Evolutionary conservation across 345 rosid species (phyloP), one percentile per base, ranked within the genome.

Genomic region (Ceriops tagal): DNA sequence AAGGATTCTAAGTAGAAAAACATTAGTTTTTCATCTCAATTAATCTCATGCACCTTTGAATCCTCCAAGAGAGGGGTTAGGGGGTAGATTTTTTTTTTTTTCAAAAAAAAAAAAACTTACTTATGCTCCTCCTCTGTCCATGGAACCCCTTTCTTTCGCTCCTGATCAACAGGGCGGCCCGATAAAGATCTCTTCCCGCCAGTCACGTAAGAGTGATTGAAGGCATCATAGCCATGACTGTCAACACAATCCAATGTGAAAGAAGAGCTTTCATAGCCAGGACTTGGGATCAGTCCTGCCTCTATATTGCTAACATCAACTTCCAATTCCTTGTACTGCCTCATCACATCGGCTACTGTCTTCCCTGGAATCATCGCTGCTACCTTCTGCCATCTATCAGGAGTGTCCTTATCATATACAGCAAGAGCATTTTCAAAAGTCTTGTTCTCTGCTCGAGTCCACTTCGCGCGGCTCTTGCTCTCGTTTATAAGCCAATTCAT

Each of bases 181-280:
- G 86, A 73, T 0, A 83, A 82, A 52, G 86, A 77, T 83, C 97
- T 84, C 87, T 86, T 93, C 16, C 88, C 96, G 21, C 84, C 85
- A 31, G 80, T 57, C 13, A 69, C 86, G 47, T 77, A 86, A 55
- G 84, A 68, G 16, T 81, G 89, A 66, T 80, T 85, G 49, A 80
- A 85, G 2, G 86, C 88, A 67, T 82, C 90, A 58, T 31, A 75
- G 63, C 78, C 77, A 64, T 82, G 74, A 56, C 62, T 67, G 47
- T 72, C 75, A 62, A 65, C 83, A 88, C 84, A 81, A 51, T 85
- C 95, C 80, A 82, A 71, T 37, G 89, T 81, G 72, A 86, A 85
- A 31, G 83, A 82, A 22, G 89, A 77, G 51, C 87, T 62, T 37
- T 51, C 66, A 27, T 77, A 77, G 0, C 77, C 77, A 37, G 80